Evolutionary conservation across 768 basidiomycete species (phyloP).

Genomic region (Auricularia heimuer): DNA sequence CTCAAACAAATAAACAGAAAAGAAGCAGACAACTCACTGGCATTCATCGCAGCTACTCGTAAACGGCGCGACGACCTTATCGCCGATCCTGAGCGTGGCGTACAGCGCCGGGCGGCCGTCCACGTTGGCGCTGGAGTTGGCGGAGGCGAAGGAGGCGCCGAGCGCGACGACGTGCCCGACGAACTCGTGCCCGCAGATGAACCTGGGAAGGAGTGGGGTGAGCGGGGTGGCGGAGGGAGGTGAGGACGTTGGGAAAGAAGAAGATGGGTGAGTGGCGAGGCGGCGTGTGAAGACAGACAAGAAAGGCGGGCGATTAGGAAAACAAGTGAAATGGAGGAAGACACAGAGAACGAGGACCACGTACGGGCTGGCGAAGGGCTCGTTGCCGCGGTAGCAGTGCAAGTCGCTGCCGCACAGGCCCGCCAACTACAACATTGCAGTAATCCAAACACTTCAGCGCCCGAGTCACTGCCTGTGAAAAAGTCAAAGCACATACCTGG

Average conservation of each 20-base stretch:
- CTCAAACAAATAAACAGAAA: no score
- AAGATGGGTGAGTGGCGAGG: no score
- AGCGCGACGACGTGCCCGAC: constrained; percentile 62
- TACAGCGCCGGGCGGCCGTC: constrained; percentile 51
- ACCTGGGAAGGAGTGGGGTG: constrained; percentile 28
- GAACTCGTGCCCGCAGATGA: constrained; percentile 68
- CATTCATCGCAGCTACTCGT: constrained; percentile 80
- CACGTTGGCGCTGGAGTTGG: constrained; percentile 11
- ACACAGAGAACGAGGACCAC: constrained; percentile 14
- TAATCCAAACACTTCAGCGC: no score
- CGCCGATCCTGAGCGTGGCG: constrained; percentile 52
- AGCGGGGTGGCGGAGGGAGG: no score
- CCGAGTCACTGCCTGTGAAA: neutral
- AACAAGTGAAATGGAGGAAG: neutral
- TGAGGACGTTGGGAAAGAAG: no score
- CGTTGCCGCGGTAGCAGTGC: constrained; percentile 63
- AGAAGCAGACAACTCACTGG: no score
- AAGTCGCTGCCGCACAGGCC: constrained; percentile 50
- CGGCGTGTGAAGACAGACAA: no score
- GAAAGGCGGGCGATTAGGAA: no score
- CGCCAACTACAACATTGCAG: constrained; percentile 14
- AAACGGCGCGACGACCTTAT: constrained; percentile 74
- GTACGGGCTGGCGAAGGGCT: constrained; percentile 41
- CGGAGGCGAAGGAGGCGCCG: constrained; percentile 42
- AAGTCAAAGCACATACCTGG: constrained; percentile 22